Percentiles rank a stretch among this genome's conserved stretches.
These are phyloP conservation scores for Eimeria maxima DNA, from an alignment of 169 alveolate species.

Conservation along the genomic window DNA sequence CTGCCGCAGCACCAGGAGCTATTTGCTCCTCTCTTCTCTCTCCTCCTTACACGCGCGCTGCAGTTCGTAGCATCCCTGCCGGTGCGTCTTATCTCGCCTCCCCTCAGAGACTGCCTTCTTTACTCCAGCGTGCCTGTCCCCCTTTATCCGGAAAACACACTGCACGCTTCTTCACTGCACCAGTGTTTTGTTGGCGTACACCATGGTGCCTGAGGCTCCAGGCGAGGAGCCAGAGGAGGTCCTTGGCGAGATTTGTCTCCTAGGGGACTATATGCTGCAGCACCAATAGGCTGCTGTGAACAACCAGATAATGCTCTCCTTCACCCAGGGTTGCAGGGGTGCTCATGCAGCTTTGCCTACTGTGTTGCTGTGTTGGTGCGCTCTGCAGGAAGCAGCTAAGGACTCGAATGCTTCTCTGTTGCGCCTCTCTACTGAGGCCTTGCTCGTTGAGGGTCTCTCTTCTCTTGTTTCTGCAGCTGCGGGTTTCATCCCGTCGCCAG, in stretches of 20 bases:
- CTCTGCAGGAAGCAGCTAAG: constrained; percentile 51
- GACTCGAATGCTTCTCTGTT: constrained; percentile 45
- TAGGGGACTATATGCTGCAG: not conserved
- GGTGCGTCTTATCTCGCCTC: not conserved
- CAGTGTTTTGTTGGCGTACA: not conserved
- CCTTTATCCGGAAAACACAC: not conserved
- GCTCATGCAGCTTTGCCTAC: not conserved
- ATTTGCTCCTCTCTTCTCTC: constrained; percentile 73
- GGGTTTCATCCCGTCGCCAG: constrained; percentile 43
- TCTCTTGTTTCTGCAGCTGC: constrained; percentile 78
- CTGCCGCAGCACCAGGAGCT: constrained; percentile 44
- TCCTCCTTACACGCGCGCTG: constrained; percentile 38
- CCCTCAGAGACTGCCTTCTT: not conserved
- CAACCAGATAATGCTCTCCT: not conserved
- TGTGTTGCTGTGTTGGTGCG: not conserved
- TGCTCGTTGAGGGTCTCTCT: constrained; percentile 60
- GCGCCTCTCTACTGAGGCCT: constrained; percentile 63
- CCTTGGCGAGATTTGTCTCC: not conserved
- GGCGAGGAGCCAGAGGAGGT: not conserved
- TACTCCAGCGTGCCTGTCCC: not conserved
- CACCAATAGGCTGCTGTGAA: not conserved
- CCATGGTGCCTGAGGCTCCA: not conserved
- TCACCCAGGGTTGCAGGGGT: not conserved
- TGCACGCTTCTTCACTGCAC: not conserved
- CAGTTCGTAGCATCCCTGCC: constrained; percentile 72